A percentile compares a stretch with the other conserved stretches of the same genome.
These are phyloP conservation scores for Fistulina hepatica DNA, from an alignment of 1,284 basidiomycete genomes.

Conservation along the genomic window DNA sequence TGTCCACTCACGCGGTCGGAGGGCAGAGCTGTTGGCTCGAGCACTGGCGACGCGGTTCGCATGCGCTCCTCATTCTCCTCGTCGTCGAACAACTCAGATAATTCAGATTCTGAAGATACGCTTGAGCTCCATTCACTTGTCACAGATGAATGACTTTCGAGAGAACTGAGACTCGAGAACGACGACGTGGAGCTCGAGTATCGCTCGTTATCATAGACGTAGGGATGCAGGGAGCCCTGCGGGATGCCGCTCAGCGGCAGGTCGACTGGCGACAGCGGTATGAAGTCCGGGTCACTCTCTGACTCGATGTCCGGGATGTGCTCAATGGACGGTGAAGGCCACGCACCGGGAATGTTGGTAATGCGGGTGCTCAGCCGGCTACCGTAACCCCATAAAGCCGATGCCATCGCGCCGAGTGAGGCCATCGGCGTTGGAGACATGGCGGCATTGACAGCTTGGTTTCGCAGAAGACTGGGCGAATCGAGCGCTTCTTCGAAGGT, in stretches of 20 bases:
- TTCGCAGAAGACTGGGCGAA: constrained; percentile 1
- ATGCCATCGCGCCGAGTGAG: neutral
- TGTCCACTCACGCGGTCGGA: neutral
- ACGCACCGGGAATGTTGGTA: neutral
- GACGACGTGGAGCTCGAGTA: constrained; percentile 23
- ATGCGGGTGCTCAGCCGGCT: neutral
- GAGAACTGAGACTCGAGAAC: constrained; percentile 40
- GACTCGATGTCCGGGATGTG: neutral
- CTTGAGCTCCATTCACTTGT: constrained; percentile 27
- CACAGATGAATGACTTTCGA: constrained; percentile 26
- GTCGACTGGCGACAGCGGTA: constrained; percentile 8
- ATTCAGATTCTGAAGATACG: too few relatives aligned
- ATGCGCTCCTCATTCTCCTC: neutral
- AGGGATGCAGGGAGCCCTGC: neutral
- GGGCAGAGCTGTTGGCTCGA: neutral
- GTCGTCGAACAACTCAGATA: constrained; percentile 16
- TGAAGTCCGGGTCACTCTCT: neutral
- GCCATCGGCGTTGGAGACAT: neutral
- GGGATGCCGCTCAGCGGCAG: constrained; percentile 6
- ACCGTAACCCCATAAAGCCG: neutral
- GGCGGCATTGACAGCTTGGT: neutral
- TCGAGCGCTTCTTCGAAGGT: constrained; percentile 12
- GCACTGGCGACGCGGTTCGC: neutral
- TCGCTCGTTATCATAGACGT: constrained; percentile 16
- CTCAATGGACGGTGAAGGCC: neutral